Conservation (phyloP, 2,329 filamentous ascomycete genomes). For the Sporothrix globosa region DNA sequence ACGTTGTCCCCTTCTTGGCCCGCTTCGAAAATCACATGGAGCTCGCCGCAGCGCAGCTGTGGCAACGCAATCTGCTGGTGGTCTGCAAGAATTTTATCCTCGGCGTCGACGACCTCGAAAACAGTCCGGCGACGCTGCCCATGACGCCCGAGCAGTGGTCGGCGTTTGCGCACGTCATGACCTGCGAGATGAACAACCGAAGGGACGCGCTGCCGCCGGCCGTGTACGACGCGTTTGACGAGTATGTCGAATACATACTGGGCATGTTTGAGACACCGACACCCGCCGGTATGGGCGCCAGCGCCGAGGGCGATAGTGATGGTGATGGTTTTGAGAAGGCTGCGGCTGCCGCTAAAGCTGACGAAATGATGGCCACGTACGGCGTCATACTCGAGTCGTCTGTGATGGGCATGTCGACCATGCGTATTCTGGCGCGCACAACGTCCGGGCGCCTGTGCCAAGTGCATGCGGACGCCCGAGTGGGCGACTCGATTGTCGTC, state of each 20-base stretch:
- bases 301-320: too few species aligned
- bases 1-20: not conserved
- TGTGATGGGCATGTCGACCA: not conserved
- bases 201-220: not conserved
- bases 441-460: not conserved
- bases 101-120: not conserved
- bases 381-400: constrained; percentile 19
- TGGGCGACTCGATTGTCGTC: not conserved
- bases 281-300: too few species aligned
- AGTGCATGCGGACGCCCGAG: not conserved
- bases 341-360: not conserved
- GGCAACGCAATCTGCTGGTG: constrained; percentile 7
- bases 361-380: not conserved
- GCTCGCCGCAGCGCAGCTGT: constrained; percentile 1
- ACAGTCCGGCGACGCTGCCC: not conserved
- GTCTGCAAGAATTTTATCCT: constrained; percentile 7
- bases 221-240: constrained; percentile 4
- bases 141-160: constrained; percentile 21
- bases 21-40: not conserved
- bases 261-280: not conserved
- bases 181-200: constrained; percentile 18
- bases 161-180: constrained; percentile 1
- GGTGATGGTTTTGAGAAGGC: not conserved
- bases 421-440: not conserved
- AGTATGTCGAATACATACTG: constrained; percentile 3